Percentiles rank a stretch among this genome's conserved stretches.
Evolutionary conservation across 768 basidiomycete genomes (phyloP).

Genomic region (Brasilioporus rufonigricans): DNA sequence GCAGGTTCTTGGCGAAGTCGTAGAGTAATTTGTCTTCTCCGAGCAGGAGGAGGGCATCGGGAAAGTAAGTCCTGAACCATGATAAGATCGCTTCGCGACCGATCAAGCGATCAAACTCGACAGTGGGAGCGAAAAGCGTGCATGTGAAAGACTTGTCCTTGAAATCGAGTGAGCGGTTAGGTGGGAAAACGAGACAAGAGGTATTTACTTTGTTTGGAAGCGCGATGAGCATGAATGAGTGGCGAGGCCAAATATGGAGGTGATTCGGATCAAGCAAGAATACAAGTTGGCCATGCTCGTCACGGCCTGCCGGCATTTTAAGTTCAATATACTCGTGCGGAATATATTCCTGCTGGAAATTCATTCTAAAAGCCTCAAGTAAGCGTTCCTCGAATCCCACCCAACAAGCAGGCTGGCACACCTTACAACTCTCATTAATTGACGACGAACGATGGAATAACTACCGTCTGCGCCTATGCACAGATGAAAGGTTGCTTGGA

Average conservation of each 20-base stretch:
- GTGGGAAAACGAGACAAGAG: conserved; percentile 25
- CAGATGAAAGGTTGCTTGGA: conserved; percentile 62
- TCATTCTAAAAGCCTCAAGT: conserved; percentile 61
- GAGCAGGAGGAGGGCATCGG: conserved; percentile 83
- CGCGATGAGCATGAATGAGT: conserved; percentile 99
- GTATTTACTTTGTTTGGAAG: conserved; percentile 87
- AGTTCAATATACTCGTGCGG: conserved; percentile 96
- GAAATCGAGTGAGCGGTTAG: conserved; percentile 20
- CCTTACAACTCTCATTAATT: conserved; percentile 95
- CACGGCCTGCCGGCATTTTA: conserved; percentile 82
- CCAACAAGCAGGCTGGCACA: conserved; percentile 37
- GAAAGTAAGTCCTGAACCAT: conserved; percentile 85
- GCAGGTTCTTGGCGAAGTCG: conserved; percentile 81
- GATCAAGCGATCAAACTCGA: conserved; percentile 67
- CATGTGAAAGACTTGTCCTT: conserved; percentile 98
- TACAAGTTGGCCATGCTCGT: conserved; percentile 54
- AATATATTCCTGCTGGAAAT: conserved; percentile 94
- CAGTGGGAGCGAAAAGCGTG: conserved; percentile 88
- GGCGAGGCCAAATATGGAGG: conserved; percentile 98
- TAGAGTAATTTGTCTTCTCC: conserved; percentile 74
- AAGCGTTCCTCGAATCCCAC: conserved; percentile 9
- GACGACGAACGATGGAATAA: conserved; percentile 85
- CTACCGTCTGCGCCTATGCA: conserved; percentile 94
- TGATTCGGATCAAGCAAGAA: conserved; percentile 93
- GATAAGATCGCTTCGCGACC: conserved; percentile 53